Conservation (phyloP, 2,329 filamentous ascomycete species). For the Fusarium graminum region DNA sequence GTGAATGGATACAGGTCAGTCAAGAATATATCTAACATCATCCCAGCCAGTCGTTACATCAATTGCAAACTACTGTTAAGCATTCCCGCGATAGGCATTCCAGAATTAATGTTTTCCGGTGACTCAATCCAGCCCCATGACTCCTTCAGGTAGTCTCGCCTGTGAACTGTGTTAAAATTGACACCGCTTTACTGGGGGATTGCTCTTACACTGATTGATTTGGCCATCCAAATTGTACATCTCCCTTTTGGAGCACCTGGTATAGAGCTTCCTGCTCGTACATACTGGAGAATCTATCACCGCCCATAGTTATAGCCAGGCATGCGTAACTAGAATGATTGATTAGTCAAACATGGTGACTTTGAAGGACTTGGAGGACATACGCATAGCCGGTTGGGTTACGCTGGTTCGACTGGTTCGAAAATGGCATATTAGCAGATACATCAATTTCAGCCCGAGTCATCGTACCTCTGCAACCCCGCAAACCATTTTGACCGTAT, state of each 20-base stretch:
- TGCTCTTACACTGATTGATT: conserved; percentile 48
- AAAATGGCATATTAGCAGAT: not conserved
- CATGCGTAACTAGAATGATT: conserved; percentile 43
- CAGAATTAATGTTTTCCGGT: conserved; percentile 24
- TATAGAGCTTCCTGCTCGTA: conserved; percentile 56
- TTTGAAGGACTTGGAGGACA: not conserved
- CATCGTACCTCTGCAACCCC: conserved; percentile 48
- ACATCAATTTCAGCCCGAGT: too few species aligned
- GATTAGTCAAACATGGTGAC: not conserved
- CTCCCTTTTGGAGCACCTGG: conserved; percentile 52
- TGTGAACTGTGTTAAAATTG: conserved; percentile 13
- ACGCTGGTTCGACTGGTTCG: conserved; percentile 41
- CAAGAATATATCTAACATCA: not conserved
- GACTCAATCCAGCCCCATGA: conserved; percentile 46
- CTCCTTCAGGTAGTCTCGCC: conserved; percentile 45
- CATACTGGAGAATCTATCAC: conserved; percentile 56
- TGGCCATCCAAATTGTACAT: conserved; percentile 48
- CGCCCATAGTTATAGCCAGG: conserved; percentile 51
- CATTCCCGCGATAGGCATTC: conserved; percentile 44
- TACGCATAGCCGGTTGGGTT: conserved; percentile 44
- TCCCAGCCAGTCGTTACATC: not conserved
- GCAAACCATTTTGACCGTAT: conserved; percentile 48
- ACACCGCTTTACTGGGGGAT: accelerated
- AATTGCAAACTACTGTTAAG: conserved; percentile 40
- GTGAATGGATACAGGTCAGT: not conserved